A percentile compares a stretch with the other conserved stretches of the same genome.
These are phyloP conservation scores for Knoxdaviesia proteae DNA, from an alignment of 2,329 filamentous ascomycete genomes.

Conservation along the genomic window DNA sequence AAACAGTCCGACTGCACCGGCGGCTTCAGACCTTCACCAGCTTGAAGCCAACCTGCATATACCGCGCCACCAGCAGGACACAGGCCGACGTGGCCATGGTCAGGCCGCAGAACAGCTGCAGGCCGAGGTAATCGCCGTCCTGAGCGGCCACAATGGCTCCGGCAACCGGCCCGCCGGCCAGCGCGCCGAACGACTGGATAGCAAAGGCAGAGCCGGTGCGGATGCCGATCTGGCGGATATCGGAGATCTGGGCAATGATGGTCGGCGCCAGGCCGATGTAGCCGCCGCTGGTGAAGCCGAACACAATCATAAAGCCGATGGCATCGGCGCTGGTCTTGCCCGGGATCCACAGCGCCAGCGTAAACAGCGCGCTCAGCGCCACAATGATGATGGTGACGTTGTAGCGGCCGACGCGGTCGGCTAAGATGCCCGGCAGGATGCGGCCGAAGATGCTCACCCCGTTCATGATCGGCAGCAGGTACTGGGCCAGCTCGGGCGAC, in stretches of 20 bases:
- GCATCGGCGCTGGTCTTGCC: conserved; percentile 31
- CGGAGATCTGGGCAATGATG: conserved; percentile 48
- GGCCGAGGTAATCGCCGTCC: conserved; percentile 30
- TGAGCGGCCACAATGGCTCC: conserved; percentile 35
- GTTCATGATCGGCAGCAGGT: conserved; percentile 36
- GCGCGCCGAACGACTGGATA: conserved; percentile 37
- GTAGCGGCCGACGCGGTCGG: conserved; percentile 22
- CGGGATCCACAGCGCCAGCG: conserved; percentile 26
- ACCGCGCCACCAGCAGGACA: conserved; percentile 12
- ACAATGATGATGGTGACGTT: conserved; percentile 31
- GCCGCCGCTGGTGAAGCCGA: conserved; percentile 47
- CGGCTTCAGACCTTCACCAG: conserved; percentile 12
- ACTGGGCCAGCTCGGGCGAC: conserved; percentile 18
- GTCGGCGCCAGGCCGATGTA: conserved; percentile 43
- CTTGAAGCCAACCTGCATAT: conserved; percentile 15
- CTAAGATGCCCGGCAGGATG: conserved; percentile 26
- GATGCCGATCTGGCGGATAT: conserved; percentile 47
- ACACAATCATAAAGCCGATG: conserved; percentile 44
- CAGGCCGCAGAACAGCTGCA: conserved; percentile 46
- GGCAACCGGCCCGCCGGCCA: conserved; percentile 47
- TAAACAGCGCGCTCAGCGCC: conserved; percentile 23
- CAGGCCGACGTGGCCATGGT: conserved; percentile 15
- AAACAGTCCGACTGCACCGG: too few species aligned
- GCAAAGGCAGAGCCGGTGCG: conserved; percentile 44
- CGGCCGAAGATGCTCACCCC: conserved; percentile 29